Evolutionary conservation across 768 basidiomycete genomes (phyloP), one percentile per base, ranked within the genome.

Genomic region (Omphalotus guepiniiformis): DNA sequence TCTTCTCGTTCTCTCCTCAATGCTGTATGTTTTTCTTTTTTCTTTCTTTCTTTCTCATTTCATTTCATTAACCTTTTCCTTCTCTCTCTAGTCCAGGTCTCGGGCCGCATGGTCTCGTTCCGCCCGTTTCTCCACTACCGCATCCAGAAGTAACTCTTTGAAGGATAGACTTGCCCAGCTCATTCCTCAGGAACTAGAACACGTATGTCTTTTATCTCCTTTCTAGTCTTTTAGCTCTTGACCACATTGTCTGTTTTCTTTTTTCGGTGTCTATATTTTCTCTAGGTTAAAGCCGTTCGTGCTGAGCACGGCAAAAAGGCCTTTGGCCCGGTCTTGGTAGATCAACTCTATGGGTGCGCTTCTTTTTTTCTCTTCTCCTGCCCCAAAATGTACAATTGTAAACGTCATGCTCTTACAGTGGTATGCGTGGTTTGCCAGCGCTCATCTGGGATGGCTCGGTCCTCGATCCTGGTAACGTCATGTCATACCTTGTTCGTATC

Each of bases 361-460:
- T 36, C 19, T 18, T 48, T 38, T 34, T 22, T 7, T 7, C 48
- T 27, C 19, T 26, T 28, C 11, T 22, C 3, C 11, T 38, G 7
- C 30, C 30, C 30, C 30, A 9, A n/a, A 32, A n/a, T 9, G n/a
- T 9, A 9, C 30, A 38, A 48, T n/a, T n/a, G n/a, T n/a, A n/a
- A n/a, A n/a, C 22, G 39, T 42, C 47, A 39, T 54, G 37, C 39
- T 50, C 43, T 49, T 28, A 1, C 52, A 92, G 88, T 56, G 89
- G 90, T 45, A 90, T 92, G 88, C 75, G 88, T 53, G 87, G 89
- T 52, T 78, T 91, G 39, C 89, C 94, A 55, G 93, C 93, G 44
- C 82, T 98, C 56, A 92, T 98, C 58, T 98, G 95, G 95, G 95
- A 98, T 55, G 95, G 89, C 51, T 98, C 95, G 47, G 95, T 98